Conservation (phyloP, 495 filamentous ascomycete genomes). For the Tuber calosporum region DNA sequence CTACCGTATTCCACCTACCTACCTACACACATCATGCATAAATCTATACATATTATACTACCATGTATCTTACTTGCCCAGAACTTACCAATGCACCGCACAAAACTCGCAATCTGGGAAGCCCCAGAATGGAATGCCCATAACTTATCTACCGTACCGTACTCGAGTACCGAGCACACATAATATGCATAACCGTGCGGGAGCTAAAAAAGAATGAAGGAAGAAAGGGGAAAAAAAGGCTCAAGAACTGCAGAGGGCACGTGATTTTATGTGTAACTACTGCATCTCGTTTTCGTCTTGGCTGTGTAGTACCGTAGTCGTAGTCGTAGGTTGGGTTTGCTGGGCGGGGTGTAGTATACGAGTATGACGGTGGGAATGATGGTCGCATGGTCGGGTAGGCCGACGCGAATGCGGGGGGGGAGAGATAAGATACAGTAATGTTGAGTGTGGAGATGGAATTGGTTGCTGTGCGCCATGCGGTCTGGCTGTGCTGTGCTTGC, state of each 20-base stretch:
- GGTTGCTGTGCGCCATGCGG: background rate
- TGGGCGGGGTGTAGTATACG: background rate
- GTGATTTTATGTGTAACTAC: background rate
- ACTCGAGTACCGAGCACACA: too few species aligned
- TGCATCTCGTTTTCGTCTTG: slow-evolving; percentile 3
- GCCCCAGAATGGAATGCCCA: background rate
- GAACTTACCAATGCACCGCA: background rate
- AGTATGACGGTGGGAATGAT: background rate
- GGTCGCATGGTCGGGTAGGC: background rate
- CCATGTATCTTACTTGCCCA: background rate
- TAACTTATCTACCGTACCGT: background rate
- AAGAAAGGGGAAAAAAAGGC: background rate
- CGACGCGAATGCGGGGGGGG: background rate
- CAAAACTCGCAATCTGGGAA: background rate
- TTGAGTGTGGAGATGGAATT: background rate
- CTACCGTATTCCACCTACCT: background rate
- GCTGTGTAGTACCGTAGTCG: too few species aligned
- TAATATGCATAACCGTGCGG: background rate
- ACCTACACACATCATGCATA: background rate
- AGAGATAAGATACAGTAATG: background rate
- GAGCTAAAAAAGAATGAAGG: background rate
- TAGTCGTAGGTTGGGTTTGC: background rate
- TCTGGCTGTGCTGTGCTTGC: background rate
- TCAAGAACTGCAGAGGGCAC: background rate
- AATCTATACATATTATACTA: background rate